Evolutionary conservation across 495 filamentous ascomycete genomes (phyloP).

Genomic region (Aspergillus diversus): DNA sequence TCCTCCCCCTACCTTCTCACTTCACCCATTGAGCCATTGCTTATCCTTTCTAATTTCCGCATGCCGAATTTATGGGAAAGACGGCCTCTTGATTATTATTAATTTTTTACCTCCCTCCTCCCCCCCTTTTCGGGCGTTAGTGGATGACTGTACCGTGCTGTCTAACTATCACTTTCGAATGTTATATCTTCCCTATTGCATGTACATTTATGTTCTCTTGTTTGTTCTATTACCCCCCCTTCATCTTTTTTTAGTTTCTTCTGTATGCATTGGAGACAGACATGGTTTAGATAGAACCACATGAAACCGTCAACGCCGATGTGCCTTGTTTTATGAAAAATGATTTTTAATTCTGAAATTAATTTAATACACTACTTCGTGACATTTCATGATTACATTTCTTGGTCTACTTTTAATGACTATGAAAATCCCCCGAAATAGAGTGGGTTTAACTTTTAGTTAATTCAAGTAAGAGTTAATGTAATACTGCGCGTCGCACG

Average conservation of each 20-base stretch:
- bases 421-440: not conserved
- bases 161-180: too few species aligned
- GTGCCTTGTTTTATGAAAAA: constrained; percentile 20
- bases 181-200: not conserved
- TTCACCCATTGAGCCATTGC: constrained; percentile 11
- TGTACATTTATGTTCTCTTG: constrained; percentile 22
- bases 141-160: constrained; percentile 8
- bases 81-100: constrained; percentile 7
- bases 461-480: constrained; percentile 54
- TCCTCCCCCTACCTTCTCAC: not conserved
- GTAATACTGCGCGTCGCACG: constrained; percentile 55
- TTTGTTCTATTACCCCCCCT: constrained; percentile 11
- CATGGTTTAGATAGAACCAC: not conserved
- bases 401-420: not conserved
- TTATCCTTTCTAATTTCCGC: constrained; percentile 22
- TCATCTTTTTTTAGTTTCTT: constrained; percentile 10
- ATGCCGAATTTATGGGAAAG: constrained; percentile 18
- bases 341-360: constrained; percentile 19
- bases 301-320: not conserved
- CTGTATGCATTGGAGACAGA: constrained; percentile 13
- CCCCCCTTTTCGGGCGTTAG: constrained; percentile 17
- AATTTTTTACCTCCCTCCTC: too few species aligned
- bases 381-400: constrained; percentile 6
- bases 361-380: constrained; percentile 25
- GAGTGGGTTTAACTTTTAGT: not conserved